Evolutionary conservation across 2,329 filamentous ascomycete genomes (phyloP).

Genomic region (Neoascochyta sp.): DNA sequence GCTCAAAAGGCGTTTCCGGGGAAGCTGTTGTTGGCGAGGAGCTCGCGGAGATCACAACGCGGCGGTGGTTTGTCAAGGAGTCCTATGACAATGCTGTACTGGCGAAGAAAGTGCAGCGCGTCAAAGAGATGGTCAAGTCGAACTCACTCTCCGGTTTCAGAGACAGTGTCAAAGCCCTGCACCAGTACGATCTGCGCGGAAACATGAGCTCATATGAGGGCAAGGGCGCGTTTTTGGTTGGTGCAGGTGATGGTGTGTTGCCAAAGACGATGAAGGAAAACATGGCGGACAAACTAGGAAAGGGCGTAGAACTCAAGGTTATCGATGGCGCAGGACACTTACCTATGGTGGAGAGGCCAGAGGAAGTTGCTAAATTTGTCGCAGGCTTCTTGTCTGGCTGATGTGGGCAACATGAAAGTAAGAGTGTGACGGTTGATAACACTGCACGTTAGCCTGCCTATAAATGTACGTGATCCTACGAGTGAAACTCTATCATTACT

Average conservation of each 20-base stretch:
- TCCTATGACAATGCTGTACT: conserved; percentile 54
- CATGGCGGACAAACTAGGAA: conserved; percentile 53
- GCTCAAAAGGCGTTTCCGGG: conserved; percentile 28
- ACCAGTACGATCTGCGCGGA: conserved; percentile 64
- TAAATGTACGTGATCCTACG: too few species aligned
- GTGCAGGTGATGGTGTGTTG: conserved; percentile 68
- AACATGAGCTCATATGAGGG: conserved; percentile 54
- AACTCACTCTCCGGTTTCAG: conserved; percentile 70
- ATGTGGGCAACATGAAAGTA: too few species aligned
- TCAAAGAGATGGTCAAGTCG: conserved; percentile 64
- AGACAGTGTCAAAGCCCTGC: conserved; percentile 65
- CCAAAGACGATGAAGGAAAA: conserved; percentile 72
- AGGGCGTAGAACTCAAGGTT: conserved; percentile 57
- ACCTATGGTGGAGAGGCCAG: conserved; percentile 75
- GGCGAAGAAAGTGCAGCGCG: conserved; percentile 53
- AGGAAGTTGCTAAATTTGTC: conserved; percentile 63
- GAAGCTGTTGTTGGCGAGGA: conserved; percentile 58
- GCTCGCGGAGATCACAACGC: conserved; percentile 67
- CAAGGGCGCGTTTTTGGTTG: conserved; percentile 66
- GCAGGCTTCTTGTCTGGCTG: conserved; percentile 53
- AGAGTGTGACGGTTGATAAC: too few species aligned
- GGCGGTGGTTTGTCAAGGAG: conserved; percentile 67
- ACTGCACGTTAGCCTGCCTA: too few species aligned
- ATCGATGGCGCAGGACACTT: conserved; percentile 73
- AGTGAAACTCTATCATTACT: too few species aligned